Conservation (phyloP, 2,329 filamentous ascomycete genomes). For the Thermothelomyces thermophilus region DNA sequence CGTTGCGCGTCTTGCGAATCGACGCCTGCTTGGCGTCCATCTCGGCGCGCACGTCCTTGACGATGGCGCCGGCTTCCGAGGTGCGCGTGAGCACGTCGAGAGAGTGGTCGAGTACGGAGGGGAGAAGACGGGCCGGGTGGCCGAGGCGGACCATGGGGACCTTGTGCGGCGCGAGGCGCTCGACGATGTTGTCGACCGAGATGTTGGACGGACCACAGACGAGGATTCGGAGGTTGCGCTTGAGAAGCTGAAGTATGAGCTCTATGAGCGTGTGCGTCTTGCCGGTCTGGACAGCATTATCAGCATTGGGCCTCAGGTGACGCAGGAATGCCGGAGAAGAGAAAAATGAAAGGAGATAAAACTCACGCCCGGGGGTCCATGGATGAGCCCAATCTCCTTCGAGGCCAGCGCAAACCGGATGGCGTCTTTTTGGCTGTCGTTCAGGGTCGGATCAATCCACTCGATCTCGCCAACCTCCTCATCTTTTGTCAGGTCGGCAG, state of each 20-base stretch:
- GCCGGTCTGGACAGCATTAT: slow-evolving; percentile 67
- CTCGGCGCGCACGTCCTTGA: slow-evolving; percentile 82
- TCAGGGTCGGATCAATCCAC: slow-evolving; percentile 57
- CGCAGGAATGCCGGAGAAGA: background rate
- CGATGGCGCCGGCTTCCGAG: slow-evolving; percentile 82
- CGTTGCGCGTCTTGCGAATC: slow-evolving; percentile 78
- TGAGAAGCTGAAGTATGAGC: slow-evolving; percentile 83
- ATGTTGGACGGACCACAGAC: slow-evolving; percentile 98
- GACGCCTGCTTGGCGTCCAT: slow-evolving; percentile 89
- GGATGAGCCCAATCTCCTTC: slow-evolving; percentile 78
- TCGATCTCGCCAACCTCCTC: slow-evolving; percentile 41
- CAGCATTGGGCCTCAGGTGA: background rate
- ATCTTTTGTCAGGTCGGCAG: slow-evolving; percentile 36
- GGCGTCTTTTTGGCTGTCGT: slow-evolving; percentile 61
- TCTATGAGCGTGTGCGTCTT: slow-evolving; percentile 97
- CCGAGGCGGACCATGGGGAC: slow-evolving; percentile 84
- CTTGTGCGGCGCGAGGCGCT: slow-evolving; percentile 77
- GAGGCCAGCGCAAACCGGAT: slow-evolving; percentile 78
- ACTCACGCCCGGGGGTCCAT: slow-evolving; percentile 78
- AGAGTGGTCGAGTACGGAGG: slow-evolving; percentile 81
- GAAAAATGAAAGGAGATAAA: too few relatives aligned
- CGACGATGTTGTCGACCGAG: slow-evolving; percentile 96
- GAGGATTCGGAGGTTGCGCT: slow-evolving; percentile 64
- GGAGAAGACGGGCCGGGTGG: slow-evolving; percentile 84
- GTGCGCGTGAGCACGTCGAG: slow-evolving; percentile 86